Conservation (phyloP, 768 basidiomycete species). For the Auricularia sp. region DNA sequence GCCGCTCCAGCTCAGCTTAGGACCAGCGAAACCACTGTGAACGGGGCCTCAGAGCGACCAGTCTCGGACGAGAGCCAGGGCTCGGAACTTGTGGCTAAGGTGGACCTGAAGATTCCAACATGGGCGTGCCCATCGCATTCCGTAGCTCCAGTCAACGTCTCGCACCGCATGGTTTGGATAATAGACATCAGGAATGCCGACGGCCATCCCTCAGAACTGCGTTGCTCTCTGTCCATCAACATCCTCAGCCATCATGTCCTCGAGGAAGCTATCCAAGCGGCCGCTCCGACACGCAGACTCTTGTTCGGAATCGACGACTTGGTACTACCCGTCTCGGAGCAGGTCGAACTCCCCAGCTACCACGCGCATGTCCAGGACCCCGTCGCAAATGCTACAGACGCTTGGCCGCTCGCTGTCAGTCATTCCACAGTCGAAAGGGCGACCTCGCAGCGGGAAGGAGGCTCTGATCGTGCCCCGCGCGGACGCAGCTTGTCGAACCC, state of each 20-base stretch:
- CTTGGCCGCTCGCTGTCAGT: neutral
- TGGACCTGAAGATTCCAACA: conserved; percentile 51
- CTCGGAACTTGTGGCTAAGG: conserved; percentile 40
- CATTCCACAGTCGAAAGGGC: too few relatives aligned
- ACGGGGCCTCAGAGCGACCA: neutral
- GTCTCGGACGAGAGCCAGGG: conserved; percentile 19
- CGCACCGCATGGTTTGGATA: conserved; percentile 73
- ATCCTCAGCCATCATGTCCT: conserved; percentile 67
- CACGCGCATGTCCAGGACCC: conserved; percentile 83
- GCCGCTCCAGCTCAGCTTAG: too few relatives aligned
- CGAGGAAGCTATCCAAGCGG: conserved; percentile 63
- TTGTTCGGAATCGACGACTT: conserved; percentile 36
- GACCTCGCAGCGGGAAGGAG: too few relatives aligned
- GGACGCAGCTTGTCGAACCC: too few relatives aligned
- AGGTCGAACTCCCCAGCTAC: conserved; percentile 79
- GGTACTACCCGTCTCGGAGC: conserved; percentile 44
- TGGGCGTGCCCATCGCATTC: conserved; percentile 52
- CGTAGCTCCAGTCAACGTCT: conserved; percentile 64
- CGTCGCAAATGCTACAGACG: conserved; percentile 35
- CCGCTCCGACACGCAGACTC: conserved; percentile 63
- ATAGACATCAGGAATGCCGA: conserved; percentile 77
- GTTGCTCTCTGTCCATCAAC: conserved; percentile 84
- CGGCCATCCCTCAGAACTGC: conserved; percentile 88
- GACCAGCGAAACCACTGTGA: too few relatives aligned
- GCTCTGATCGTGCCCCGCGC: too few relatives aligned